Evolutionary conservation across 2,329 filamentous ascomycete species (phyloP), one percentile per base, ranked within the genome.

Genomic region (Ceratocystis cubensis): DNA sequence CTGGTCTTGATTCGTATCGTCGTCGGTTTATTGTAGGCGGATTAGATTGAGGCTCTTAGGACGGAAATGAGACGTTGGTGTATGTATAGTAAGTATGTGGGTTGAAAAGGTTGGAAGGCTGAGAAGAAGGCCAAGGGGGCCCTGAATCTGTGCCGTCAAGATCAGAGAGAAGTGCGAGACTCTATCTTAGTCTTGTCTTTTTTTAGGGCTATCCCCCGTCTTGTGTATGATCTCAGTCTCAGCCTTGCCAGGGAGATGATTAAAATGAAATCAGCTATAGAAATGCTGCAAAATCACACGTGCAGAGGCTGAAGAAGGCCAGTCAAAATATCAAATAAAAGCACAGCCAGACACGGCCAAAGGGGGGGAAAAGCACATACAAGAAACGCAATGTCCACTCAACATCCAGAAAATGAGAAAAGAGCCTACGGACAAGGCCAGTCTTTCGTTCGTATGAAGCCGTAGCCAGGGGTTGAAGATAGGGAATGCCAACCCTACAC

Each of bases 341-440:
- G 13, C 37, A 41, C 37, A 41, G 37, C 37, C 37, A 41, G 37
- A 41, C 37, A 41, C 37, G 37, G 37, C 6, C 8, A 37, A 61
- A 41, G n/a, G 7, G 37, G 28, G 17, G 25, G 17, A 3, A 46
- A 20, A 45, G 15, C 8, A 45, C 20, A 45, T 46, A 30, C 45
- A 63, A 30, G 46, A 46, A 63, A 63, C 56, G 56, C 56, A 33
- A 8, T 37, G 28, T 59, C 56, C 56, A 59, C 25, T 59, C 28
- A 59, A 59, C 48, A 50, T 7, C 6, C 2, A 46, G n/a, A 15
- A 46, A 62, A 8, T 28, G 37, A 63, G 37, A 46, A 63, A 45
- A 59, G 28, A 59, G 22, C 22, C 8, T 41, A 3, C 3, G 13
- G 37, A 15, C 37, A 41, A 41, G 37, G 37, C 37, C 37, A 41